Evolutionary conservation across 2,329 filamentous ascomycete species (phyloP).

Genomic region (Metarhizium robertsii): DNA sequence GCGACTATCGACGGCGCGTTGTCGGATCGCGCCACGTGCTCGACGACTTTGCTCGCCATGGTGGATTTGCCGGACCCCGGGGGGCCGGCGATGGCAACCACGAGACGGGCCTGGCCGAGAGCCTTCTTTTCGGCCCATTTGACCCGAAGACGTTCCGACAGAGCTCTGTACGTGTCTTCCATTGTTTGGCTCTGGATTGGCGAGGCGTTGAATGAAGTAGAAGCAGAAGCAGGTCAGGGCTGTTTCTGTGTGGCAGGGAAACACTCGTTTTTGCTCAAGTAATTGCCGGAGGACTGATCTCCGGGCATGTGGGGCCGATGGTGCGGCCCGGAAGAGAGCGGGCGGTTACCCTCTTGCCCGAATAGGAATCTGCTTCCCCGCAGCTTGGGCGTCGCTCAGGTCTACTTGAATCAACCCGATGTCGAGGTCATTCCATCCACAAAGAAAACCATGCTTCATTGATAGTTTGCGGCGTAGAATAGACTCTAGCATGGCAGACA

Average conservation of each 20-base stretch:
- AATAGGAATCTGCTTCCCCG: not conserved
- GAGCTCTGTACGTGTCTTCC: slow-evolving; percentile 15
- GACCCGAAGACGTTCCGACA: slow-evolving; percentile 12
- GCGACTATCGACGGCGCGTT: slow-evolving; percentile 12
- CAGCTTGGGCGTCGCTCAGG: not conserved
- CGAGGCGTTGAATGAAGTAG: too few relatives aligned
- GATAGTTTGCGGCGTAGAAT: not conserved
- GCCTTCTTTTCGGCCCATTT: slow-evolving; percentile 13
- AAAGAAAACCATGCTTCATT: too few relatives aligned
- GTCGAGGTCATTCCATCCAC: too few relatives aligned
- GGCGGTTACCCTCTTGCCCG: slow-evolving; percentile 7
- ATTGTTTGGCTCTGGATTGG: not conserved
- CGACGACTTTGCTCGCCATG: slow-evolving; percentile 11
- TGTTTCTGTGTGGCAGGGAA: too few relatives aligned
- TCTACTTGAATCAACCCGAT: too few relatives aligned
- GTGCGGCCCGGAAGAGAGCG: not conserved
- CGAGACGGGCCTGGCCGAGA: slow-evolving; percentile 7
- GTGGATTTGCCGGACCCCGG: slow-evolving; percentile 14
- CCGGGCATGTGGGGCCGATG: slow-evolving; percentile 1
- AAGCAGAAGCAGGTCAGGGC: too few relatives aligned
- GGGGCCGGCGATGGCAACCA: slow-evolving; percentile 12
- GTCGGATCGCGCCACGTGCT: slow-evolving; percentile 6
- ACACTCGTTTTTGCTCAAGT: not conserved
- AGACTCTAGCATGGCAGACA: not conserved
- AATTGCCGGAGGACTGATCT: slow-evolving; percentile 1